These are phyloP conservation scores for Sarocladium strictum DNA, from an alignment of 2,329 filamentous ascomycete genomes.

Conservation along the genomic window DNA sequence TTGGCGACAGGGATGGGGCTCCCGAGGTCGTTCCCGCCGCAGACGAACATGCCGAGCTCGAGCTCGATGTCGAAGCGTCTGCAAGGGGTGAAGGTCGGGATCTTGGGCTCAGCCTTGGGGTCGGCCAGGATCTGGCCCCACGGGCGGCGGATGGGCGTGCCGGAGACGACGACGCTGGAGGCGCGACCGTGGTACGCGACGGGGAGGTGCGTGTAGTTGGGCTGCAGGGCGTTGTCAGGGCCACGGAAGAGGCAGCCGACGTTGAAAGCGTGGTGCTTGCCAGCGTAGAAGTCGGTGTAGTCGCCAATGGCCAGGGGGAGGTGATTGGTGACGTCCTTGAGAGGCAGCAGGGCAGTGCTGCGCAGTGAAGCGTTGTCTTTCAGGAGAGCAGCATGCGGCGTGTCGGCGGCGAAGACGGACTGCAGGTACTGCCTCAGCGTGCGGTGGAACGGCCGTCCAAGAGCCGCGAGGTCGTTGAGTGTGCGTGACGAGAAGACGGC, in stretches of 20 bases:
- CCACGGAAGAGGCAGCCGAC: slow-evolving; percentile 69
- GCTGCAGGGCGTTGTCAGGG: slow-evolving; percentile 66
- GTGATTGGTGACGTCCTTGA: slow-evolving; percentile 54
- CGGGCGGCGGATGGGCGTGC: slow-evolving; percentile 65
- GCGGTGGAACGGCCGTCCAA: slow-evolving; percentile 63
- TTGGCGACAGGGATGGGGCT: slow-evolving; percentile 57
- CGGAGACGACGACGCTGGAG: slow-evolving; percentile 68
- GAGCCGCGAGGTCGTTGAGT: slow-evolving; percentile 30
- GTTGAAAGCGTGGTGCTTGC: slow-evolving; percentile 68
- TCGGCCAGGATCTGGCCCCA: slow-evolving; percentile 62
- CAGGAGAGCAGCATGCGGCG: slow-evolving; percentile 28
- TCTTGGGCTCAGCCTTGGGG: slow-evolving; percentile 44
- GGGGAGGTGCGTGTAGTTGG: slow-evolving; percentile 75
- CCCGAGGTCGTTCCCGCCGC: slow-evolving; percentile 60
- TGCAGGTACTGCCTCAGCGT: slow-evolving; percentile 67
- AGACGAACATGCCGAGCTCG: slow-evolving; percentile 71
- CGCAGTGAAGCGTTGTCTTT: slow-evolving; percentile 29
- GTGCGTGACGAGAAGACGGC: slow-evolving; percentile 21
- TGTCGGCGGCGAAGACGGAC: slow-evolving; percentile 51
- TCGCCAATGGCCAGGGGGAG: slow-evolving; percentile 73
- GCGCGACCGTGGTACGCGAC: slow-evolving; percentile 78
- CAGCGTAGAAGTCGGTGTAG: slow-evolving; percentile 82
- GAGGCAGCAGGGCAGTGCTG: slow-evolving; percentile 21
- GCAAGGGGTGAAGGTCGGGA: slow-evolving; percentile 52
- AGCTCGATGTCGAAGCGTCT: slow-evolving; percentile 68